phyloP scores from a whole-genome alignment of 2,329 filamentous ascomycete genomes.

The Monosporascus sp. region DNA sequence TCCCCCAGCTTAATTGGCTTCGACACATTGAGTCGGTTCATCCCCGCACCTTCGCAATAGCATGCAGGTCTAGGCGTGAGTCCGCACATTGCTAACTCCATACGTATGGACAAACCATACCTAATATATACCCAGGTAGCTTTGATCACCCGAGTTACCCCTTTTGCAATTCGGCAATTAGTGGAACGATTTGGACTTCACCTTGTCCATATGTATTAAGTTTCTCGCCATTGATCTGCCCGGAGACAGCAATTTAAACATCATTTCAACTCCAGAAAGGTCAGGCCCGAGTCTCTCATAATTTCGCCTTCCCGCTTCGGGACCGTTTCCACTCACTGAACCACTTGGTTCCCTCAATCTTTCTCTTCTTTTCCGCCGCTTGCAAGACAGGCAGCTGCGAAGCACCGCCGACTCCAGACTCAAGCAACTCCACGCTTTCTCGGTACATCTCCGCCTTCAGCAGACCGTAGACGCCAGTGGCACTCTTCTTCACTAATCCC shows the following conservation, averaged over 20 bases:
- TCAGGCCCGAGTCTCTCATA: constrained; percentile 19
- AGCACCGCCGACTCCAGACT: constrained; percentile 24
- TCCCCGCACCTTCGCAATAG: no score
- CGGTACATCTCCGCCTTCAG: constrained; percentile 74
- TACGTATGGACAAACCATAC: no score
- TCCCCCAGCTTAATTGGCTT: no score
- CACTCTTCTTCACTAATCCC: constrained; percentile 55
- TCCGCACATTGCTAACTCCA: no score
- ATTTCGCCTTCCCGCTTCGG: constrained; percentile 35
- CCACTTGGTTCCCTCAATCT: constrained; percentile 38
- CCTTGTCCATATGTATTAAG: no score
- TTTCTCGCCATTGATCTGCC: no score
- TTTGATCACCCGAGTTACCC: no score
- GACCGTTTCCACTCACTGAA: constrained; percentile 43
- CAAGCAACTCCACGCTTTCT: constrained; percentile 55
- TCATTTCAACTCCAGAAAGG: neutral
- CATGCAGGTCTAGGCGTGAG: no score
- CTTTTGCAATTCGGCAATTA: no score
- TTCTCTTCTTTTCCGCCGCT: constrained; percentile 44
- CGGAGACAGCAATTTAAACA: neutral
- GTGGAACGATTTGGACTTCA: no score
- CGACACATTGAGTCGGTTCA: no score
- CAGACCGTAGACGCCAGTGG: constrained; percentile 61
- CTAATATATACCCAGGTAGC: no score
- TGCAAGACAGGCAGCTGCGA: constrained; percentile 29